Evolutionary conservation across 1,139 yeast species (phyloP), one percentile per base, ranked within the genome.

Genomic region (Magnusiomyces magnusii): DNA sequence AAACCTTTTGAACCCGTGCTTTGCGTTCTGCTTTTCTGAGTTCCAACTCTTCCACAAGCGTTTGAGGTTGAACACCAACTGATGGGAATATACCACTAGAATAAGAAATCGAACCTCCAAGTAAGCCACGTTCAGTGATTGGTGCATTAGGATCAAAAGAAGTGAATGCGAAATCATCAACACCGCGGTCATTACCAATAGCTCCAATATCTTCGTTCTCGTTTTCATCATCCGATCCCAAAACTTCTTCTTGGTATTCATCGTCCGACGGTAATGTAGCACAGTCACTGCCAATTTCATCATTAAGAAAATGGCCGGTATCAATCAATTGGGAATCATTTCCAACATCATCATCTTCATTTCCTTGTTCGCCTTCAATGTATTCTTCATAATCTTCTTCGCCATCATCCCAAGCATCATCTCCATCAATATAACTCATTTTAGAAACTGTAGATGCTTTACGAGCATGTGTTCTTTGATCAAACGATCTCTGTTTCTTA

Each of bases 21-120:
- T 60, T 62, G 24, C 69, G 62, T 34, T 72, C 74, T n/a, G 71
- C 69, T 58, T 73, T 73, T 39, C 76, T 69, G 58, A 73, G 64
- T 61, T 73, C 76, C 49, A 73, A 61, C 61, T 73, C 76, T 60
- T 73, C 76, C 54, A 73, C 70, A 21, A 73, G 65, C 7, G 74
- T 69, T n/a, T 68, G 66, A 0, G 71, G 70, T 51, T 66, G 66
- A 3, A 65, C 64, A 3, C 62, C 63, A 17, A 60, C 63, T 19
- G 59, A 55, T 23, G 66, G 64, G 2, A 54, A 52, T 19, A 64
- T 53, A 2, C 61, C 61, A 27, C 56, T 55, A 42, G 58, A 54
- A 53, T 63, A 65, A 3, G 57, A 21, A 55, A 60, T 31, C 49
- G 58, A 34, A 54, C 63, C 61, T 41, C 59, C 58, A 42, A 58